Base-by-base conservation (phyloP, 805 yeast species). In the Metschnikowia borealis region DNA sequence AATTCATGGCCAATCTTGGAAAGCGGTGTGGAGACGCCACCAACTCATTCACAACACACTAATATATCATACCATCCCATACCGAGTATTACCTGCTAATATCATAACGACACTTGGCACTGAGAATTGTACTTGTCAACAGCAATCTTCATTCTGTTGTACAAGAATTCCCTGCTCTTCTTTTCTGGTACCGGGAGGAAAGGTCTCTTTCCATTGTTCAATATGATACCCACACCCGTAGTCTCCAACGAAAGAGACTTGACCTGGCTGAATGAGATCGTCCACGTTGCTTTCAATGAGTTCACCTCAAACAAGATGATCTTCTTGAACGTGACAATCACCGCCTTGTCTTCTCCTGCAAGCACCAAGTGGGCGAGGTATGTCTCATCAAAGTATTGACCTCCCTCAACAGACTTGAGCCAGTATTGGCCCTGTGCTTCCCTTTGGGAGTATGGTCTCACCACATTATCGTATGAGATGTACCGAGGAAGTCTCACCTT, bases 391-490 rank as follows among this genome's bases (percentile, higher is more conserved):
- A 81, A 78, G 61, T 73, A 89, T 33, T 79, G 70, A 1, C 97
- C 97, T 40, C 95, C 96, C 60, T 86, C 86, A 20, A 88, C 81
- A 6, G 83, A 75, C 68, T 89, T 91, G 53, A 94, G 74, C 94
- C 97, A 89, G 61, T 78, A 87, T 65, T 92, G 97, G 6, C 99
- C 99, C 58, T 90, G 94, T 0, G 98, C 86, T 55, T 89, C 97
- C 49, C 95, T 75, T 53, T 82, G 81, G 21, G 85, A 79, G 65
- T 79, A 94, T 1, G 92, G 85, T 33, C 83, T 74, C n/a, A 92
- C 79, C 1, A 89, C 75, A 13, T 85, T 81, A 63, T 88, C 92
- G 47, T 76, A 78, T 10, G 84, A 76, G 38, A 95, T 76, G 54
- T 77, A 83, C 39, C 99, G 73, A 2, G 99, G 95, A 42, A 92